Percentiles rank a stretch among this genome's conserved stretches.
Evolutionary conservation across 495 filamentous ascomycete genomes (phyloP).

Genomic region (Cladorrhinum samala): DNA sequence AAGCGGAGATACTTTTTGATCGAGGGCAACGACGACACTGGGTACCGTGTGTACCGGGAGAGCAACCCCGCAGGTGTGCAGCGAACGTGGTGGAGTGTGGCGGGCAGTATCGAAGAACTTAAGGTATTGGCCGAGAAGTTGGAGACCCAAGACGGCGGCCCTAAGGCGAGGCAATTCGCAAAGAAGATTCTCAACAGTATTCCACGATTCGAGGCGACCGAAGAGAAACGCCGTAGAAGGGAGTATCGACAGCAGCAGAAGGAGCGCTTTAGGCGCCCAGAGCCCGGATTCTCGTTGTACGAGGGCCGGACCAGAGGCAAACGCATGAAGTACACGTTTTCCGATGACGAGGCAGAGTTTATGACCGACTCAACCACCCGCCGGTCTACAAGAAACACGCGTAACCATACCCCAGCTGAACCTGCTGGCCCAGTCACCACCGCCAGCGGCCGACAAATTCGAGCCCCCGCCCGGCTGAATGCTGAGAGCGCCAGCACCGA

Average conservation of each 20-base stretch:
- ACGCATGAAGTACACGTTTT: constrained; percentile 91
- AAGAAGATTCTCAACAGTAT: constrained; percentile 74
- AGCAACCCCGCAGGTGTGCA: constrained; percentile 74
- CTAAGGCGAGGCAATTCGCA: constrained; percentile 68
- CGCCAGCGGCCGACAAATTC: constrained; percentile 82
- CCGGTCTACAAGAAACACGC: constrained; percentile 70
- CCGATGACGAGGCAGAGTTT: constrained; percentile 74
- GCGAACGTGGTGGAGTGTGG: constrained; percentile 86
- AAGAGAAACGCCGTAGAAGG: constrained; percentile 90
- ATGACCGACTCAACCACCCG: constrained; percentile 66
- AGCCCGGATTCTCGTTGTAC: constrained; percentile 86
- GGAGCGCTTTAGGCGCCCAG: constrained; percentile 79
- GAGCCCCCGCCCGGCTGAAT: constrained; percentile 69
- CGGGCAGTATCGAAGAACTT: constrained; percentile 84
- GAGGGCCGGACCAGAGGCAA: constrained; percentile 95
- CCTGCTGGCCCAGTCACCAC: constrained; percentile 72
- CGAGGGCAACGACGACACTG: constrained; percentile 89
- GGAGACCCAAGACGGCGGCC: constrained; percentile 64
- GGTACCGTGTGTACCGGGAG: constrained; percentile 91
- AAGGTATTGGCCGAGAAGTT: constrained; percentile 67
- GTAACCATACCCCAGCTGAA: constrained; percentile 63
- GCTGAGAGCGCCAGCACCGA: constrained; percentile 56
- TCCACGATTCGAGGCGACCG: constrained; percentile 88
- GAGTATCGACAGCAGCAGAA: constrained; percentile 86
- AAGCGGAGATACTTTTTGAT: constrained; percentile 91